Conservation (phyloP, 306 rosid genomes). For the Nissolia schottii region DNA sequence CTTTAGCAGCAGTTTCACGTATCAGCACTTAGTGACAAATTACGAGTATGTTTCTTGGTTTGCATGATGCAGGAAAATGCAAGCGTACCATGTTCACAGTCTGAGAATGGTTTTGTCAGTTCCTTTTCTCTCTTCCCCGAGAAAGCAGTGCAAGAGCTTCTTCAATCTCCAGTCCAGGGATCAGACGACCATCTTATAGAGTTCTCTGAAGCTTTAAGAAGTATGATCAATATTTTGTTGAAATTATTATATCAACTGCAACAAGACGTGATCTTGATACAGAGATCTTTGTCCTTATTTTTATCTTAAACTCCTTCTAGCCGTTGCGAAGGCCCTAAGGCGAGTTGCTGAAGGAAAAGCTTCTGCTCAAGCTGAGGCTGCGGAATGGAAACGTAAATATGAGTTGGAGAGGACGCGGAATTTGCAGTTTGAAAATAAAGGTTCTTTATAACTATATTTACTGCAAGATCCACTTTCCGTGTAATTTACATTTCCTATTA, state of each 20-base stretch:
- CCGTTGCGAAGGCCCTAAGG: conserved; percentile 89
- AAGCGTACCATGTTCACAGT: conserved; percentile 40
- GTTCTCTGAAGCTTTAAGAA: conserved; percentile 96
- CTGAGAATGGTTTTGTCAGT: conserved; percentile 61
- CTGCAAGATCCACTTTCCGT: not conserved
- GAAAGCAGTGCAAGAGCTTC: conserved; percentile 76
- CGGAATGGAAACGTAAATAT: conserved; percentile 94
- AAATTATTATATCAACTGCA: conserved; percentile 35
- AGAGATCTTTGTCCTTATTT: conserved; percentile 32
- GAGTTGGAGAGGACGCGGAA: conserved; percentile 77
- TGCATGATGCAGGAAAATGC: conserved; percentile 55
- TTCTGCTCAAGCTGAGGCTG: conserved; percentile 92
- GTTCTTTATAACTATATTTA: conserved; percentile 33
- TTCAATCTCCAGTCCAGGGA: conserved; percentile 61
- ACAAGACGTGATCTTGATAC: conserved; percentile 30
- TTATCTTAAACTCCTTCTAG: conserved; percentile 53
- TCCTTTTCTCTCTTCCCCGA: conserved; percentile 68
- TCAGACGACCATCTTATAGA: conserved; percentile 88
- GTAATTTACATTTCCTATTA: not conserved
- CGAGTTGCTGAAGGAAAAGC: conserved; percentile 92
- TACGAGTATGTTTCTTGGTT: conserved; percentile 5
- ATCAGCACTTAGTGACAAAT: not conserved
- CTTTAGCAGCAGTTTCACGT: not conserved
- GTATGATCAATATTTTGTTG: conserved; percentile 47
- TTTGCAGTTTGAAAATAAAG: conserved; percentile 58